Evolutionary conservation across 2,329 filamentous ascomycete species (phyloP), one percentile per base, ranked within the genome.

Genomic region (Calonectria ilicicola): DNA sequence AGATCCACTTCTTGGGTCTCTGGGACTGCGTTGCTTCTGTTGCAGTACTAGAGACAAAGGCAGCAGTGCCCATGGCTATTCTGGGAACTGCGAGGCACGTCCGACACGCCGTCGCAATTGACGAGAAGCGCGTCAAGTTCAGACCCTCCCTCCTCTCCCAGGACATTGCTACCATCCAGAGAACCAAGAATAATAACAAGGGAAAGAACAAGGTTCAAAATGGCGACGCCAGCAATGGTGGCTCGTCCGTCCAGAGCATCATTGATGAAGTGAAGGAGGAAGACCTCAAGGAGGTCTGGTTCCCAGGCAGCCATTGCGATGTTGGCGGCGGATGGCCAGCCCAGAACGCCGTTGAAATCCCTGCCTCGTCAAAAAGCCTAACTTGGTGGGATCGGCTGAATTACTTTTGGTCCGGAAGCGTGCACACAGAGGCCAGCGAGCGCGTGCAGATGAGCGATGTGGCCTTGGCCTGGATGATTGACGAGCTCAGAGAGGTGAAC

Each of bases 11-110:
- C 79, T 85, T 90, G 23, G 89, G 89, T 1, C 83, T 90, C 46
- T 90, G 88, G 82, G 88, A 90, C 75, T 88, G 86, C 70, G 88
- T 90, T 47, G 89, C 87, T 76, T 88, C 86, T 2, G 87, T 90
- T 7, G 82, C 85, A 6, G 81, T 86, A 17, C 73, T 86, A 21
- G 85, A 86, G 72, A 76, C 76, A 0, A 84, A 81, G 65, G 80
- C 83, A 35, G 82, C 80, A 19, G 79, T 83, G 27, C 85, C 85
- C 5, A 81, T 83, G 4, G 80, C 83, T 0, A 83, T 84, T 0
- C 78, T 76, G 38, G 82, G 86, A 2, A 86, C 86, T 2, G 87
- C 88, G 1, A 76, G 81, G 5, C 84, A 85, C 65, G 85, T 90
- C 32, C 85, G 88, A 1, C 89, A 90, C 66, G 88, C 89, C 1